phyloP scores from a whole-genome alignment of 192 early-diverging fungal species.

The Linderina pennispora region DNA sequence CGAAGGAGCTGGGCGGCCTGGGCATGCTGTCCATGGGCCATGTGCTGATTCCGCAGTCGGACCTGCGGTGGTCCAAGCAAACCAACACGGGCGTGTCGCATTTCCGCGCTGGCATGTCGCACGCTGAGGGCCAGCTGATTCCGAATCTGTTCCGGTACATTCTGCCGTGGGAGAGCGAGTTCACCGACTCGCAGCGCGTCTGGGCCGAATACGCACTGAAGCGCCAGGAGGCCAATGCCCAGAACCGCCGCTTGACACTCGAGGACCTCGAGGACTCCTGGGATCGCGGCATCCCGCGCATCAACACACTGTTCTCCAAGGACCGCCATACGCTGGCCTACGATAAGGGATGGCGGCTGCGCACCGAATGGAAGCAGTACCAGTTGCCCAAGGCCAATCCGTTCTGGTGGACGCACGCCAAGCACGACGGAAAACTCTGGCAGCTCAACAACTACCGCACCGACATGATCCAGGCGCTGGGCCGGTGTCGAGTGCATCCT shows the following conservation, averaged over 20 bases:
- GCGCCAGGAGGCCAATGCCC: slow-evolving; percentile 92
- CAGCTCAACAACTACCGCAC: slow-evolving; percentile 97
- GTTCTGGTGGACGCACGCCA: slow-evolving; percentile 85
- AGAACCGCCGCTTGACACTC: slow-evolving; percentile 95
- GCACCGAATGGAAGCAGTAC: slow-evolving; percentile 97
- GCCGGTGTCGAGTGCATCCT: slow-evolving; percentile 98
- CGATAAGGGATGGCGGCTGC: slow-evolving; percentile 98
- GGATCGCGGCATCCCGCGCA: slow-evolving; percentile 98
- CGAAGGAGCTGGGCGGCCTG: slow-evolving; percentile 93
- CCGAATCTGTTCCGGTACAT: slow-evolving; percentile 98
- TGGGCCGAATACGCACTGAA: slow-evolving; percentile 99
- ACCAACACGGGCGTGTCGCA: slow-evolving; percentile 96
- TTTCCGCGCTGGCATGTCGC: slow-evolving; percentile 97
- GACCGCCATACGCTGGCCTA: slow-evolving; percentile 98
- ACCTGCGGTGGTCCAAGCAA: slow-evolving; percentile 94
- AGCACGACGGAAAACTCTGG: slow-evolving; percentile 88
- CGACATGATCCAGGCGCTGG: slow-evolving; percentile 98
- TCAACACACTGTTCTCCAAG: slow-evolving; percentile 98
- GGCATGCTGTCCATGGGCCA: slow-evolving; percentile 99
- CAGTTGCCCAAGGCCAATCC: slow-evolving; percentile 93
- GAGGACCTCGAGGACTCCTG: slow-evolving; percentile 98
- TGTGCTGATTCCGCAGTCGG: slow-evolving; percentile 95
- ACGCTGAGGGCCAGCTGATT: slow-evolving; percentile 94
- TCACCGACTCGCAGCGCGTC: slow-evolving; percentile 97
- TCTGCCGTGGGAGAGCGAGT: slow-evolving; percentile 98